Evolutionary conservation across 352 stramenopile genomes (phyloP), one percentile per base, ranked within the genome.

Genomic region (Pythium insidiosum): DNA sequence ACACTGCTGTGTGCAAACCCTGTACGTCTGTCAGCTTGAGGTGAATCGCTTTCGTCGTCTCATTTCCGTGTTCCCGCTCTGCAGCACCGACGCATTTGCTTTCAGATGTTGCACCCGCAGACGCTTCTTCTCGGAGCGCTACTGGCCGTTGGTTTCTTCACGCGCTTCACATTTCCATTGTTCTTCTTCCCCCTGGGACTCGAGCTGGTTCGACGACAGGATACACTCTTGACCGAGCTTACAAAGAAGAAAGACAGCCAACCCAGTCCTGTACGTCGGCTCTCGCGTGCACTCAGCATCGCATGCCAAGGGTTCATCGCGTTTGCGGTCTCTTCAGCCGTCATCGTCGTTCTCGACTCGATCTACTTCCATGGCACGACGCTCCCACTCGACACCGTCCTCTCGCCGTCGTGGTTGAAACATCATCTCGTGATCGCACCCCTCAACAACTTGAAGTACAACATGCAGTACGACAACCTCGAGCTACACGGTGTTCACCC

Each of bases 371-470:
- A 21, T 4, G 4, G 59, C 64, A 24, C 34, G 2, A 18, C 42
- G 11, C 37, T 59, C 40, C 25, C 50, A 12, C 63, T 51, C 37
- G n/a, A n/a, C n/a, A n/a, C n/a, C n/a, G n/a, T n/a, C n/a, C n/a
- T n/a, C n/a, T n/a, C n/a, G n/a, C n/a, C n/a, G n/a, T n/a, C n/a
- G n/a, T n/a, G n/a, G n/a, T n/a, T n/a, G n/a, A n/a, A n/a, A n/a
- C n/a, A n/a, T n/a, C n/a, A n/a, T n/a, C 34, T 64, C 12, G 69
- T 88, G 22, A 43, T 91, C n/a, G 71, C 78, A 5, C 78, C 78
- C 15, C 41, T 68, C 21, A 97, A 97, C 63, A 96, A 96, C 63
- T 61, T 97, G 29, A 20, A 68, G 10, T 98, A 97, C 75, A 98
- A 98, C 61, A 66, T 84, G 10, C 74, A 95, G 51, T 62, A 76